Evolutionary conservation across 2,329 filamentous ascomycete species (phyloP), one percentile per base, ranked within the genome.

Genomic region (Ambrosiella xylebori): DNA sequence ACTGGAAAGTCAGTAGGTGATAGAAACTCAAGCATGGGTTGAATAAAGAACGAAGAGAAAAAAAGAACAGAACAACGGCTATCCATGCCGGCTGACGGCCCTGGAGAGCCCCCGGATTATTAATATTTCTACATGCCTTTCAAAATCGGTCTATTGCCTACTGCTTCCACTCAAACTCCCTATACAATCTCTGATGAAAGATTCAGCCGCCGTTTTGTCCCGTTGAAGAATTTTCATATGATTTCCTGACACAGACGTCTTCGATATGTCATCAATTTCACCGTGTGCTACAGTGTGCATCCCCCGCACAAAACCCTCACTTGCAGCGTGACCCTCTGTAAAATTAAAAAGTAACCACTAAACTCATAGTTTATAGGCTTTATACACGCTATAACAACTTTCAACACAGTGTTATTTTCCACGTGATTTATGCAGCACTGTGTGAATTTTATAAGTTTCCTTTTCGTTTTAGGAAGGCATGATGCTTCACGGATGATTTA

Each of bases 261-360:
- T 36, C 17, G 47, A 35, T 52, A 57, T 57, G 56, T 57, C 56
- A 57, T n/a, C 11, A 27, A 50, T 6, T 38, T 36, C 54, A 40
- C 39, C 17, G 35, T 51, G 27, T 5, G 35, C 9, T 12, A 51
- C 27, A 51, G 47, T 39, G 38, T 15, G 38, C 49, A 58, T 58
- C 51, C 51, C 49, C 41, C 57, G 57, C 51, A 58, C 52, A 58
- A 58, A 54, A 19, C 11, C 12, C 50, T 27, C 57, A 58, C 36
- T 53, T 50, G 13, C 35, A 17, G 8, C 11, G 15, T 27, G 3
- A 27, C 27, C 27, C 27, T 27, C 27, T 27, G 27, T 5, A 27
- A 5, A 27, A 2, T 27, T 27, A 27, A 27, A 27, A 27, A 44
- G 52, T 41, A 15, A n/a, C 3, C 0, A 11, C 8, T 13, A 17